Evolutionary conservation across 345 rosid species (phyloP), one percentile per base, ranked within the genome.

Genomic region (Chamaenerion angustifolium): DNA sequence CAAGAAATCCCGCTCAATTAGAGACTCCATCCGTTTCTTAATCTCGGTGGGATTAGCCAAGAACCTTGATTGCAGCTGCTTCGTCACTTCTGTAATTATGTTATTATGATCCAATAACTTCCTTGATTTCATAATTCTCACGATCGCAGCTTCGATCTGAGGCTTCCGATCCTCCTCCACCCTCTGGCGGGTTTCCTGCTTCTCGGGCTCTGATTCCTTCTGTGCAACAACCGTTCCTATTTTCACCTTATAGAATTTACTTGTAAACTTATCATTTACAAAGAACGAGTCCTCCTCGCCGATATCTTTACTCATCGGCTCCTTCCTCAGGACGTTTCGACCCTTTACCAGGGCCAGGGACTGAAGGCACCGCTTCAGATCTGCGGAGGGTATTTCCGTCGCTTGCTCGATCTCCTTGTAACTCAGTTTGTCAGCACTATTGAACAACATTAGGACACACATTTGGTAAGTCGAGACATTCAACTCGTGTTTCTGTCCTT

Each of bases 101-200:
- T 92, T 87, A 76, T 92, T 87, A 68, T 92, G 98, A 76, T 87
- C 98, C 52, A 92, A 70, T 43, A 87, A 81, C 71, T 78, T 87
- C 64, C 98, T 80, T 2, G 98, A 92, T 71, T 92, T 92, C 98
- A 92, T 92, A 69, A 92, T 87, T 73, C 98, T 80, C 59, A 92
- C 98, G 6, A 92, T 70, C 12, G 98, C 96, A 9, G 98, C 98
- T 77, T 92, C 98, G 19, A 92, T 92, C 76, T 87, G 96, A 10
- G 96, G 95, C 69, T 87, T 87, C 76, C 98, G 76, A 59, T 92
- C 98, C 71, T 92, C 96, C 69, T 92, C 98, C 58, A 92, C 98
- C 62, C 98, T 82, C 65, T 87, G 95, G 46, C 98, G 71, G 8
- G 98, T 92, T 79, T 92, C 98, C 67, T 75, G 98, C 67, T 87